Evolutionary conservation across 805 yeast genomes (phyloP), one percentile per base, ranked within the genome.

Genomic region (Torulaspora quercuum): DNA sequence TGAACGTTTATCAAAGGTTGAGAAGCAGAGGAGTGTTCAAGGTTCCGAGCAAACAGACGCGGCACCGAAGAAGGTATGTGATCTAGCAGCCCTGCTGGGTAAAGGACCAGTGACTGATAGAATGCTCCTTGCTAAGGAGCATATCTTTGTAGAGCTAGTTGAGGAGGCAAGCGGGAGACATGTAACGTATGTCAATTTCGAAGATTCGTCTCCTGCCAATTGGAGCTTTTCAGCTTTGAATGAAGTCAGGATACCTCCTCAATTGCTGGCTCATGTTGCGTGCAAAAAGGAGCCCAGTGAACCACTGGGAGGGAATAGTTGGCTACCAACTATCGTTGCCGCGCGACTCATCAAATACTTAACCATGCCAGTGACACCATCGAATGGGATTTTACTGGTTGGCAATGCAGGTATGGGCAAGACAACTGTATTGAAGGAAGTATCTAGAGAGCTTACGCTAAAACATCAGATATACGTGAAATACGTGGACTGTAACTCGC

Each of bases 371-470:
- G 17, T 52, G 2, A 19, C 42, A 7, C 45, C 57, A 7, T 46
- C 60, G 3, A 61, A 5, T 6, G 85, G 90, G 2, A 64, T 78
- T 0, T 61, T 87, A 36, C 51, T 89, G 0, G 72, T 77, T 47
- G 97, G 97, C 0, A 62, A 78, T 14, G 66, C 84, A 1, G 97
- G 96, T 0, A 73, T 86, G 43, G 97, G 97, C 0, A 90, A 90
- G 55, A 66, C 92, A 0, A 60, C 76, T 2, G 43, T 82, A 2
- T 52, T 78, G 10, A 58, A 67, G 3, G 63, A 69, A 16, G 53
- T 82, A 0, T 49, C 68, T 0, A 40, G 61, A 1, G 48, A 50
- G 7, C 51, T 83, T 5, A 41, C 52, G 6, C 34, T 56, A 1
- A 53, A 63, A 2, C 57, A 68, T 23, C 27, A 24, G 2, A 29